Conservation (phyloP, 306 rosid genomes). For the Acacia acuminata region DNA sequence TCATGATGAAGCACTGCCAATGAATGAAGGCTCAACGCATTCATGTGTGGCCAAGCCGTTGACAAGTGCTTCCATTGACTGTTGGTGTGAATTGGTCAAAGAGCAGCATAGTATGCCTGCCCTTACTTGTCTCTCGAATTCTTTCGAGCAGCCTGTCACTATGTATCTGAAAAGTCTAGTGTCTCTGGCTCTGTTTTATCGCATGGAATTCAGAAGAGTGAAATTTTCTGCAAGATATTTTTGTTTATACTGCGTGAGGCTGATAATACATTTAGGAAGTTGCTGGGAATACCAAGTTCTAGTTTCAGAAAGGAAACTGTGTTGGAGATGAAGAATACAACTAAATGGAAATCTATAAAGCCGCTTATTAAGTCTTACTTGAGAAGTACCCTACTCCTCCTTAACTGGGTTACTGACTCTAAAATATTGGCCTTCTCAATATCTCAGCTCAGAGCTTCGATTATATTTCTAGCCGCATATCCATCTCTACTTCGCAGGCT, state of each 20-base stretch:
- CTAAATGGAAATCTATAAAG: slow-evolving; percentile 65
- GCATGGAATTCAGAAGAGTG: slow-evolving; percentile 53
- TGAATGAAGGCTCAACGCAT: slow-evolving; percentile 28
- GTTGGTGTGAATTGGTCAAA: slow-evolving; percentile 58
- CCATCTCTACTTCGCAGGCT: slow-evolving; percentile 69
- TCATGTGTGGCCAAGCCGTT: slow-evolving; percentile 41
- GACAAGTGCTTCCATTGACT: slow-evolving; percentile 56
- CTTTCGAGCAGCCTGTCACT: slow-evolving; percentile 75
- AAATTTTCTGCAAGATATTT: slow-evolving; percentile 58
- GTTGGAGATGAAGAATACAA: slow-evolving; percentile 60
- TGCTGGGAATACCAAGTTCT: slow-evolving; percentile 57
- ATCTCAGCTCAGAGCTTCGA: slow-evolving; percentile 66
- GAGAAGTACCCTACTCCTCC: slow-evolving; percentile 72
- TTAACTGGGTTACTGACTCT: slow-evolving; percentile 69
- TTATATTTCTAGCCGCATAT: slow-evolving; percentile 61
- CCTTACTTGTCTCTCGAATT: slow-evolving; percentile 71
- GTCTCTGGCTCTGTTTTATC: slow-evolving; percentile 37
- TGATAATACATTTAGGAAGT: slow-evolving; percentile 64
- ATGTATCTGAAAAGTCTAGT: slow-evolving; percentile 46
- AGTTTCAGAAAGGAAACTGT: slow-evolving; percentile 61
- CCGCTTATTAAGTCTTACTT: slow-evolving; percentile 75
- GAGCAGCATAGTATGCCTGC: slow-evolving; percentile 58
- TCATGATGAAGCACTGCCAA: slow-evolving; percentile 33
- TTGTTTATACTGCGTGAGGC: slow-evolving; percentile 71
- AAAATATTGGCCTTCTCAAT: slow-evolving; percentile 72